Percentiles rank a stretch among this genome's conserved stretches.
These are phyloP conservation scores for Lentithecium fluviatile DNA, from an alignment of 495 filamentous ascomycete species.

Conservation along the genomic window DNA sequence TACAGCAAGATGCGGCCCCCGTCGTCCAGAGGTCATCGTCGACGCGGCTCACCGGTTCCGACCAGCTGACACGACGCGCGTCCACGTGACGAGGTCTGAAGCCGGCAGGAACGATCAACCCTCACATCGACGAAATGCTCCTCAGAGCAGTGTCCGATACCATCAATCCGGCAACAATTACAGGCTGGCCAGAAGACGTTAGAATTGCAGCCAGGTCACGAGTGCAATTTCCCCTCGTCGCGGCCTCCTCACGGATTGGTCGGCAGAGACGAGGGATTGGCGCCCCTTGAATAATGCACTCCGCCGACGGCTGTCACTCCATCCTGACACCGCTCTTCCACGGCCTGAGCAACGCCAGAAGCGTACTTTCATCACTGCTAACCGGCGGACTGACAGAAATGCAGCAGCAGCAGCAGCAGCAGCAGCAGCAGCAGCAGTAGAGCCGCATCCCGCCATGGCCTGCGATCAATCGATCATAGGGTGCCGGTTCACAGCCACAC, in stretches of 20 bases:
- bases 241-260: not conserved
- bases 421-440: constrained; percentile 10
- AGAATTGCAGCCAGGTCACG: not conserved
- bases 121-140: too few species aligned
- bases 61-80: too few species aligned
- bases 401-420: too few species aligned
- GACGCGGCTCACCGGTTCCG: too few species aligned
- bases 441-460: constrained; percentile 16
- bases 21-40: too few species aligned
- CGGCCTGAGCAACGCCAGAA: constrained; percentile 2
- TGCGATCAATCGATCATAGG: not conserved
- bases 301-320: constrained; percentile 20
- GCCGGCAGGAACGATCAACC: too few species aligned
- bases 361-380: constrained; percentile 14
- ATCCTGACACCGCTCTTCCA: constrained; percentile 19
- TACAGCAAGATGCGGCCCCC: too few species aligned
- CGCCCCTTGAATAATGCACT: constrained; percentile 28
- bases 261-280: constrained; percentile 3
- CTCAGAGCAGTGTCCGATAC: too few species aligned
- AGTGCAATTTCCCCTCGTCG: not conserved
- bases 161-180: too few species aligned
- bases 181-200: too few species aligned
- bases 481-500: constrained; percentile 12
- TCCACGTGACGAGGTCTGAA: too few species aligned
- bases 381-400: constrained; percentile 14